Base-by-base conservation (phyloP, 2,329 filamentous ascomycete genomes). In the Ceratocystis diversiconidia region DNA sequence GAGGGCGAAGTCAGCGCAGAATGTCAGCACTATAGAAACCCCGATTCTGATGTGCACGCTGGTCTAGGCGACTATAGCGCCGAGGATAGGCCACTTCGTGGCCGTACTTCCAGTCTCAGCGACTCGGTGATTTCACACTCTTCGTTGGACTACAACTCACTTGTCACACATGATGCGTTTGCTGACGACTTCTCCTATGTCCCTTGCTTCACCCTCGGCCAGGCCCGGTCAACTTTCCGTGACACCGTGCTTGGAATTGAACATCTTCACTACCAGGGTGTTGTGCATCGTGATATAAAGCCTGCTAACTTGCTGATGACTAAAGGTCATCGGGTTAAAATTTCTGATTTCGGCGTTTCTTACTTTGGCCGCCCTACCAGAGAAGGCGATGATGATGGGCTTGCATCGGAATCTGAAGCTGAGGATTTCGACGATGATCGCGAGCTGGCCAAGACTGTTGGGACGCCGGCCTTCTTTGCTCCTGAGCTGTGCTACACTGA, bases 271-370 rank as follows among this genome's bases (percentile, higher is more conserved):
- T 92, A 90, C 71, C 87, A 92, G 73, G 89, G 89, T 17, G 89
- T 92, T 57, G 88, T 92, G 30, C 89, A 92, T 71, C 84, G 89
- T 62, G 89, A 92, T 72, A 92, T 92, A 74, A 92, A 92, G 73
- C 89, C 89, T 1, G 92, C 92, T 46, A 97, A 97, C 73, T 80
- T 99, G 5, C 80, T 99, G 5, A 91, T 92, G 79, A 95, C 90
- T 62, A 85, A 79, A 70, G 87, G 91, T 69, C 86, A 92, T 70
- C 85, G 87, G 15, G 90, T 96, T 72, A 99, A 99, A 79, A 99
- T 99, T 68, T 97, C 94, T 4, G 94, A 99, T 73, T 99, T 99
- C 77, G 94, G 94, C 41, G 94, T 99, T 1, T 99, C 94, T 0
- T 99, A 97, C 74, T 90, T 99, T 69, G 94, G 94, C 32, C 85